Evolutionary conservation across 306 rosid species (phyloP).

Genomic region (Trifolium repens): DNA sequence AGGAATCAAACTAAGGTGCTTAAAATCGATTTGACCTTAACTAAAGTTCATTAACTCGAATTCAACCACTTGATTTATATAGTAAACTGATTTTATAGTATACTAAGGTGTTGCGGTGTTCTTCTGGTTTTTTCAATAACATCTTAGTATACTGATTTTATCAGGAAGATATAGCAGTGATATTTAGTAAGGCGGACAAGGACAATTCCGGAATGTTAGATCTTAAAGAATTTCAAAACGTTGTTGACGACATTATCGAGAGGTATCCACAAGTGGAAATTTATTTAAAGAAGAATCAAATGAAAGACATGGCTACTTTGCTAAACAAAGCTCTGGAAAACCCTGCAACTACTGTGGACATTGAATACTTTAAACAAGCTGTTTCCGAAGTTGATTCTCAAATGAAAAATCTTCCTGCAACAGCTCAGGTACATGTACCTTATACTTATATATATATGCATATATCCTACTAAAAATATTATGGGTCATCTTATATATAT

Average conservation of each 20-base stretch:
- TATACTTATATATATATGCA: too few species aligned
- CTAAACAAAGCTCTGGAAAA: conserved; percentile 57
- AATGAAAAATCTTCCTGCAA: conserved; percentile 94
- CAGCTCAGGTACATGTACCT: conserved; percentile 74
- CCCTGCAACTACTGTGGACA: conserved; percentile 54
- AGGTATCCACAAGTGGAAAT: conserved; percentile 94
- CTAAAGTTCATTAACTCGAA: too few species aligned
- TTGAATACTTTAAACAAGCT: conserved; percentile 75
- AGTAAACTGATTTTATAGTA: too few species aligned
- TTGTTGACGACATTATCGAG: conserved; percentile 79
- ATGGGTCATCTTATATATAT: not conserved
- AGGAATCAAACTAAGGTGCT: too few species aligned
- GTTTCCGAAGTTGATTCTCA: conserved; percentile 94
- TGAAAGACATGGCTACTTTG: conserved; percentile 64
- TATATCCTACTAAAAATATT: not conserved
- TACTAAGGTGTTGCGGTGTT: too few species aligned
- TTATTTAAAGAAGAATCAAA: conserved; percentile 78
- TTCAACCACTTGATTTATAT: too few species aligned
- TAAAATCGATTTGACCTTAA: too few species aligned
- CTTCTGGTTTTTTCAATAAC: too few species aligned
- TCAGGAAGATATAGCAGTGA: conserved; percentile 69
- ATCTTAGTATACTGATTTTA: too few species aligned
- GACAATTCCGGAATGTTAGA: conserved; percentile 71
- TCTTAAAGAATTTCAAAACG: conserved; percentile 62
- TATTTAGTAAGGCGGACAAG: conserved; percentile 81